Evolutionary conservation across 345 rosid species (phyloP).

Genomic region (Psidium friedrichsthalianum): DNA sequence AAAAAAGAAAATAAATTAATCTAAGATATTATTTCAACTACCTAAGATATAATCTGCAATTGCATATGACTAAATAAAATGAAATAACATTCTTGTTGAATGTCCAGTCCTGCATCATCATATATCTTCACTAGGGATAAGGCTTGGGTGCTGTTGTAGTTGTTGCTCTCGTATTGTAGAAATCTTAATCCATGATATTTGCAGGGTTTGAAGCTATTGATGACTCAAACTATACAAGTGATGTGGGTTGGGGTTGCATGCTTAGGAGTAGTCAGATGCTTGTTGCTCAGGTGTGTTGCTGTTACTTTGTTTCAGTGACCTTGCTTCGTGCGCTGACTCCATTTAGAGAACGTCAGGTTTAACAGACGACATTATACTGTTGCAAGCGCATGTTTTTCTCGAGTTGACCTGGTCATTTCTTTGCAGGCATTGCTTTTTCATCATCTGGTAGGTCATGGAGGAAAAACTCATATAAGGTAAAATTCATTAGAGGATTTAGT

Average conservation of each 20-base stretch:
- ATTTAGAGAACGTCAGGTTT: neutral
- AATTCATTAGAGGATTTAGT: neutral
- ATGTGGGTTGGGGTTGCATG: constrained; percentile 97
- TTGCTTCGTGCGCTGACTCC: neutral
- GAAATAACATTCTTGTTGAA: neutral
- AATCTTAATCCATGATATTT: neutral
- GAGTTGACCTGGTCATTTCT: neutral
- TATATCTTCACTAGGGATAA: neutral
- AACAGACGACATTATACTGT: no score
- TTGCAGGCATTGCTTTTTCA: constrained; percentile 78
- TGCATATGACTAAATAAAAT: neutral
- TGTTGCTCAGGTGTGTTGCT: constrained; percentile 57
- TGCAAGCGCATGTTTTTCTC: neutral
- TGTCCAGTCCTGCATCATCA: neutral
- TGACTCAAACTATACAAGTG: constrained; percentile 56
- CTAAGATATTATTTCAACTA: neutral
- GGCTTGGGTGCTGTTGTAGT: neutral
- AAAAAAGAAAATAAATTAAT: neutral
- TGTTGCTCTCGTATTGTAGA: neutral
- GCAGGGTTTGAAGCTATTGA: constrained; percentile 74
- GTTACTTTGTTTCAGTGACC: neutral
- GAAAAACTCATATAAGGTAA: constrained; percentile 42
- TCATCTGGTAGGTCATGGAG: constrained; percentile 85
- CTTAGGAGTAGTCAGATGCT: constrained; percentile 98
- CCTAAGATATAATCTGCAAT: neutral